A percentile compares a stretch with the other conserved stretches of the same genome.
Conservation (phyloP, 345 rosid species). For the Lepidium africanum region DNA sequence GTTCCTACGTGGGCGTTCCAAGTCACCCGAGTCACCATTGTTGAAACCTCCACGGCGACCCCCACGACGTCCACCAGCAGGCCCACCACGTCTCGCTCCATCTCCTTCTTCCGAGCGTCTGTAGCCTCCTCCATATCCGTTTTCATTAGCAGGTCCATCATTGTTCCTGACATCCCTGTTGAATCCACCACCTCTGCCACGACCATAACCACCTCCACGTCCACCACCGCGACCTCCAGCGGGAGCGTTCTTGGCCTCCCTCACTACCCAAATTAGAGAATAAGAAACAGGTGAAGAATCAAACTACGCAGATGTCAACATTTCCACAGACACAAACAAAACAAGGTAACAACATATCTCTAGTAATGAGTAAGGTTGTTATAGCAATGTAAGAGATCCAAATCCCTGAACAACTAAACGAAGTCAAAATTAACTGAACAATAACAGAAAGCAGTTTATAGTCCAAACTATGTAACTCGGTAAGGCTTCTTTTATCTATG, state of each 20-base stretch:
- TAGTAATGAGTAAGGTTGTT: background rate
- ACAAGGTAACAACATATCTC: background rate
- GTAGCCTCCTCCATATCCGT: slow-evolving; percentile 38
- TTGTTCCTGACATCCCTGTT: slow-evolving; percentile 46
- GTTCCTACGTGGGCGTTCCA: slow-evolving; percentile 55
- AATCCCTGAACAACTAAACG: background rate
- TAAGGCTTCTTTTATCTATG: too few species aligned
- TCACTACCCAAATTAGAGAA: slow-evolving; percentile 32
- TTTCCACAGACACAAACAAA: background rate
- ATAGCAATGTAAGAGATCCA: background rate
- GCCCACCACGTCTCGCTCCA: slow-evolving; percentile 40
- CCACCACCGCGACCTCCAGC: slow-evolving; percentile 38
- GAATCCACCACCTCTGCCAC: slow-evolving; percentile 40
- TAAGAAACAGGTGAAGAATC: background rate
- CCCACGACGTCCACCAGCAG: slow-evolving; percentile 55
- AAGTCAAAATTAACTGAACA: background rate
- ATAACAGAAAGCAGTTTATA: background rate
- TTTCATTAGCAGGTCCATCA: slow-evolving; percentile 36
- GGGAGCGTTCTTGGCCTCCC: slow-evolving; percentile 51
- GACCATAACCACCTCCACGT: slow-evolving; percentile 31
- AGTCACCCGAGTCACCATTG: slow-evolving; percentile 65
- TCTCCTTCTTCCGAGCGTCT: slow-evolving; percentile 58
- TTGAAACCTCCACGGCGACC: slow-evolving; percentile 56
- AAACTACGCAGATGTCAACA: background rate
- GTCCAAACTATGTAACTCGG: background rate